Evolutionary conservation across 2,329 filamentous ascomycete species (phyloP).

Genomic region (Arthrobotrys sphaeroides): DNA sequence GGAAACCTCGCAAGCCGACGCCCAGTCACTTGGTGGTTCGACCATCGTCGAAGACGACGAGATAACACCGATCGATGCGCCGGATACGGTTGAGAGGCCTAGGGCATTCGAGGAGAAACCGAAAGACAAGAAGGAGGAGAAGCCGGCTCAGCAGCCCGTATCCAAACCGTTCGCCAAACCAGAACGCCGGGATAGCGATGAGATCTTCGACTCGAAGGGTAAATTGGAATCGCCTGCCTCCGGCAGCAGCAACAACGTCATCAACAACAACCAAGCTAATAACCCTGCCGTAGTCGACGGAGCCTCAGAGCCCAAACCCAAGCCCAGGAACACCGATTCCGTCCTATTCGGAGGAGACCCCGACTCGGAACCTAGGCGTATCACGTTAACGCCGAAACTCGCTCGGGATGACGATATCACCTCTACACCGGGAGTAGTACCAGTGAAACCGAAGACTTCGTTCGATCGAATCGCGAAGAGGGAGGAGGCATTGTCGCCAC

Average conservation of each 20-base stretch:
- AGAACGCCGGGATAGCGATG: slow-evolving; percentile 68
- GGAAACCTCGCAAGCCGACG: slow-evolving; percentile 18
- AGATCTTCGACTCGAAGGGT: slow-evolving; percentile 66
- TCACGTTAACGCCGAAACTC: slow-evolving; percentile 91
- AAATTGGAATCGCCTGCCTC: slow-evolving; percentile 59
- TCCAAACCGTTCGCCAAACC: slow-evolving; percentile 18
- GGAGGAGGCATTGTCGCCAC: slow-evolving; percentile 67
- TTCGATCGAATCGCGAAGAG: slow-evolving; percentile 77
- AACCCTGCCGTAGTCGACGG: slow-evolving; percentile 18
- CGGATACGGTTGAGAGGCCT: slow-evolving; percentile 44
- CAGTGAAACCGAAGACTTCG: slow-evolving; percentile 67
- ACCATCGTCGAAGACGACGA: slow-evolving; percentile 42
- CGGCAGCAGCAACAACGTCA: too few species aligned
- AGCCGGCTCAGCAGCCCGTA: slow-evolving; percentile 8
- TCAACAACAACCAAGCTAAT: slow-evolving; percentile 53
- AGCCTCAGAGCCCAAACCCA: slow-evolving; percentile 52
- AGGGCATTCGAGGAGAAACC: slow-evolving; percentile 39
- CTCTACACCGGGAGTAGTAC: slow-evolving; percentile 59
- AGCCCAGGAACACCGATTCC: slow-evolving; percentile 59
- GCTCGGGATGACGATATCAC: slow-evolving; percentile 75
- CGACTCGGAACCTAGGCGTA: slow-evolving; percentile 95
- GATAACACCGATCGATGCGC: slow-evolving; percentile 40
- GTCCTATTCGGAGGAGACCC: slow-evolving; percentile 90
- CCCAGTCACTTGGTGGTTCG: slow-evolving; percentile 15
- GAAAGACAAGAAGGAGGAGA: slow-evolving; percentile 20